Evolutionary conservation across 2,329 filamentous ascomycete species (phyloP), one percentile per base, ranked within the genome.

Genomic region (Lecanicillium sp.): DNA sequence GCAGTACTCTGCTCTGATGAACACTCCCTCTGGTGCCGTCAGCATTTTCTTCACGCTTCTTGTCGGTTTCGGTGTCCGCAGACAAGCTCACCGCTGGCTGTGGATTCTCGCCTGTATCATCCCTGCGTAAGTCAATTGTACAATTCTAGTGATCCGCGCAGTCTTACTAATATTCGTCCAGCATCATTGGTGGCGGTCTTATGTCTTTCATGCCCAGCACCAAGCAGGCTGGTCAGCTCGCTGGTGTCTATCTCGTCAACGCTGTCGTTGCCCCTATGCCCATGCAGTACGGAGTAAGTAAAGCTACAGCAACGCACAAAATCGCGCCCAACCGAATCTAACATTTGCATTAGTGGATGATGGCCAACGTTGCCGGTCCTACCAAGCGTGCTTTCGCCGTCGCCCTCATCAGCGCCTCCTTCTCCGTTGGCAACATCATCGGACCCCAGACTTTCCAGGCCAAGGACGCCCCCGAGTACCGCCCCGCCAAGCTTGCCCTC

Each of bases 211-310:
- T 75, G 7, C 69, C 72, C 3, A 58, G 61, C 2, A 63, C 56
- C 35, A 73, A 77, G 55, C 68, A 66, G 29, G 59, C 67, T 1
- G 76, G 75, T 2, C 64, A 70, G 9, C 62, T 77, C 12, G 70
- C 67, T 1, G 72, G 72, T 19, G 71, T 76, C 44, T 76, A 76
- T 54, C 65, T 77, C 1, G 69, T 75, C 54, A 76, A 76, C 52
- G 69, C 70, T 17, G 71, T 75, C 8, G 67, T 71, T 2, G 71
- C 69, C 0, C 70, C 70, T 1, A 55, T 74, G 12, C 59, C 68
- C 5, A 59, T 75, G 42, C 72, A 72, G 55, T 50, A 44, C 48
- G 43, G 43, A 11, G 35, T 38, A 20, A 17, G 35, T 38, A 12
- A 4, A 38, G 7, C 19, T 4, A 17, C 15, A 6, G 12, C 35